Evolutionary conservation across 768 basidiomycete genomes (phyloP).

Genomic region (Fomitopsis pulvina): DNA sequence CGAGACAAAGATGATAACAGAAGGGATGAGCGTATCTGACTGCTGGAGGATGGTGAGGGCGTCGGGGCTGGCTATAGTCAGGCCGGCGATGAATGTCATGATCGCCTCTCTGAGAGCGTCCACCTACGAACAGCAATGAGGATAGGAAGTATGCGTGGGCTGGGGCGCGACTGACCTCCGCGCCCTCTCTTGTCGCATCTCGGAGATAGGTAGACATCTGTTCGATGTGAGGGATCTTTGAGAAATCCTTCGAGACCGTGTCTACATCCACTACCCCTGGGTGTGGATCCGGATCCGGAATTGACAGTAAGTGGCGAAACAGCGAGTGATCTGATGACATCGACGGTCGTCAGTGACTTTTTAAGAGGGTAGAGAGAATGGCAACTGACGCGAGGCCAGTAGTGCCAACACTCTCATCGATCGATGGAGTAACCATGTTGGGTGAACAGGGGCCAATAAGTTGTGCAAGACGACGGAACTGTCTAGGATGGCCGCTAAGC

Average conservation of each 20-base stretch:
- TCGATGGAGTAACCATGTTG: slow-evolving; percentile 42
- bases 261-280: slow-evolving; percentile 2
- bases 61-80: slow-evolving; percentile 34
- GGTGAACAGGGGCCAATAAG: slow-evolving; percentile 46
- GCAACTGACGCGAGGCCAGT: slow-evolving; percentile 46
- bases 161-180: slow-evolving; percentile 14
- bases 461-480: slow-evolving; percentile 36
- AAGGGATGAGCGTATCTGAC: slow-evolving; percentile 56
- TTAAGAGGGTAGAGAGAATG: slow-evolving; percentile 3
- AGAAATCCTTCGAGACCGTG: slow-evolving; percentile 10
- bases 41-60: slow-evolving; percentile 32
- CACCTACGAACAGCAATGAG: not conserved
- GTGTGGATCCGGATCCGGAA: slow-evolving; percentile 7
- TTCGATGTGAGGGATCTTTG: slow-evolving; percentile 24
- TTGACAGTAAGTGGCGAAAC: slow-evolving; percentile 14
- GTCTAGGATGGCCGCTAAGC: slow-evolving; percentile 33
- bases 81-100: slow-evolving; percentile 33
- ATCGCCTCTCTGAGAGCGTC: slow-evolving; percentile 27
- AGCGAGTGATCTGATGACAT: slow-evolving; percentile 1
- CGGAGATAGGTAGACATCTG: slow-evolving; percentile 21
- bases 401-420: slow-evolving; percentile 45
- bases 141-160: not conserved
- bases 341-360: not conserved
- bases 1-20: slow-evolving; percentile 50
- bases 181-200: slow-evolving; percentile 15